Base-by-base conservation (phyloP, 306 rosid genomes). In the Luffa acutangula region DNA sequence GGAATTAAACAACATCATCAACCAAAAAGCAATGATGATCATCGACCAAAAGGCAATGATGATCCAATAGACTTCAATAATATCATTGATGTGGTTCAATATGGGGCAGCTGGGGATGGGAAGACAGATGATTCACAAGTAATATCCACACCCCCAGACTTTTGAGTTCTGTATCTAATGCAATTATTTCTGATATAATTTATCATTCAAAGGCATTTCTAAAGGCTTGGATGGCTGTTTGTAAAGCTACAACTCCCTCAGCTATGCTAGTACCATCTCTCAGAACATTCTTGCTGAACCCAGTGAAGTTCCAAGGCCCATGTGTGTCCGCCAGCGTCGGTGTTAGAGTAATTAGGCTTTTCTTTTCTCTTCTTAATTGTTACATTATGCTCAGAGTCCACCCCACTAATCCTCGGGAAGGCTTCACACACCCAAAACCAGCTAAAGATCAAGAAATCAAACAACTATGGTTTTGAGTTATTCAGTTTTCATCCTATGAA, bases 91-190 rank as follows among this genome's bases (percentile, higher is more conserved):
- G 80, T 77, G 37, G n/a, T 57, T 57, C 70, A 58, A 9, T 57
- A 53, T 57, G 80, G 80, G 31, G 80, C 80, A 18, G 70, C 45
- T 77, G 80, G 80, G 54, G 67, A 77, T 77, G 80, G 80, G 10
- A 57, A 14, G 3, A 53, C 67, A 18, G 80, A 77, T 77, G 80
- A 77, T 39, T 77, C 80, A 57, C 80, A 13, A 77, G 80, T 77
- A 77, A 57, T 56, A 31, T 74, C 39, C 43, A 48, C 56, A 69
- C 53, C 25, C 49, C 45, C 37, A 10, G 20, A 13, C 56, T 46
- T 13, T 14, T 12, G 9, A 45, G 9, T 70, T 70, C 1, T 46
- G 77, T 25, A 48, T 72, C 5, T 46, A 45, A 25, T 11, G 3
- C 41, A 13, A 46, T 45, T 21, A 58, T 25, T 72, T 72, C 77